Percentiles rank a stretch among this genome's conserved stretches.
Conservation (phyloP, 139 green algal species). For the Desmodesmus armatus region DNA sequence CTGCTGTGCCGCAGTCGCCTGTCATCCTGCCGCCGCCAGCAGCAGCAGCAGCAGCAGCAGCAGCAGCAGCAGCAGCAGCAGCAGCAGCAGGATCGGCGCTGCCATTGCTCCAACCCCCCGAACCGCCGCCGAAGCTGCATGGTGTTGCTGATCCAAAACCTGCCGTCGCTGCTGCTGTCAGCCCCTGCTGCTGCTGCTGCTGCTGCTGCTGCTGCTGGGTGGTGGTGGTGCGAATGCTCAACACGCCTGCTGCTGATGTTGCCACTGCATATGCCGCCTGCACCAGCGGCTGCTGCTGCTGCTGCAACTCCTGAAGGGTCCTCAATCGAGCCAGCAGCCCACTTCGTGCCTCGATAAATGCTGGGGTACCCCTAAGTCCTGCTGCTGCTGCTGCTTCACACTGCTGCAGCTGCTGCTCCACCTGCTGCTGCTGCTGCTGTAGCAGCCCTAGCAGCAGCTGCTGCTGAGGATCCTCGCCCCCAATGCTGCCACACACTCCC, state of each 20-base stretch:
- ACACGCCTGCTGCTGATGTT: neutral
- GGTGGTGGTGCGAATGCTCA: too few species aligned
- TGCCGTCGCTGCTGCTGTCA: neutral
- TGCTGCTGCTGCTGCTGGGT: neutral
- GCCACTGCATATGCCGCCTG: neutral
- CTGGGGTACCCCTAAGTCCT: neutral
- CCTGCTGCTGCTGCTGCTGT: neutral
- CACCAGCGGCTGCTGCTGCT: neutral
- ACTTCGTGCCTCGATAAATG: constrained; percentile 23
- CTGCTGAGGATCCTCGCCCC: neutral
- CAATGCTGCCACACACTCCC: neutral
- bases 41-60: neutral
- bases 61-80: neutral
- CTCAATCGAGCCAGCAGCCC: too few species aligned
- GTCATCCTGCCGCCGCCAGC: too few species aligned
- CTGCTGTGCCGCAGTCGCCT: constrained; percentile 15
- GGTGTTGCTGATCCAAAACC: neutral
- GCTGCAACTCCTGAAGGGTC: too few species aligned
- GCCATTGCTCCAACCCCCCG: neutral
- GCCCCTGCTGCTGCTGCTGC: neutral
- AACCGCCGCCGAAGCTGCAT: neutral
- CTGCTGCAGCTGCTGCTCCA: neutral
- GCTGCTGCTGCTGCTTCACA: constrained; percentile 33
- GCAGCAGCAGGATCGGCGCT: neutral
- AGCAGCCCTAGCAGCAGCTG: neutral